Evolutionary conservation across 257 asterid species (phyloP).

Genomic region (Petrea volubilis): DNA sequence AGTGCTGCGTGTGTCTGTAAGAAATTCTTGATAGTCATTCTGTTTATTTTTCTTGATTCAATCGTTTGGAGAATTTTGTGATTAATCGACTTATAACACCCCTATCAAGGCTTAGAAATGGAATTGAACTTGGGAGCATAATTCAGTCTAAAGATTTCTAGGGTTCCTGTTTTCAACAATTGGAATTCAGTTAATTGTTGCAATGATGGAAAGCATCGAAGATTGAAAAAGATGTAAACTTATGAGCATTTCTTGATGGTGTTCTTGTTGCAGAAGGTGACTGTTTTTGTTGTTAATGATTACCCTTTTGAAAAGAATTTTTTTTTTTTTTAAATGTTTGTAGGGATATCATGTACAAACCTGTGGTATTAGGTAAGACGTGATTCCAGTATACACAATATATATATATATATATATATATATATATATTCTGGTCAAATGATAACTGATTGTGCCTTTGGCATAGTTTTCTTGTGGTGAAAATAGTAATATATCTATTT

Average conservation of each 20-base stretch:
- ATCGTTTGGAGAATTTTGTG: not conserved
- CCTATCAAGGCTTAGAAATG: not conserved
- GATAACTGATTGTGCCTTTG: not conserved
- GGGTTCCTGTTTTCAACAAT: not conserved
- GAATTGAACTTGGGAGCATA: not conserved
- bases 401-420: not conserved
- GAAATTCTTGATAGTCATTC: constrained; percentile 1
- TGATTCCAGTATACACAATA: not conserved
- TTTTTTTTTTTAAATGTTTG: constrained; percentile 19
- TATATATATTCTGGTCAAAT: not conserved
- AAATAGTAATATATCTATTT: not conserved
- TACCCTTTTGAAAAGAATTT: not conserved
- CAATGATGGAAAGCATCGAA: not conserved
- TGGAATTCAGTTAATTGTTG: not conserved
- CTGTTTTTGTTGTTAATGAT: not conserved
- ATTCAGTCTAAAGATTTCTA: not conserved
- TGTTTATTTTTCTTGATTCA: not conserved
- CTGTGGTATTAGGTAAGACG: constrained; percentile 61
- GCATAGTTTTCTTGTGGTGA: not conserved
- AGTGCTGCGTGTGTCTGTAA: constrained; percentile 72
- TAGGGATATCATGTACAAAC: constrained; percentile 75
- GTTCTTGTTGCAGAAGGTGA: not conserved
- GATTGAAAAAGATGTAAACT: not conserved
- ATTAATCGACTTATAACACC: not conserved
- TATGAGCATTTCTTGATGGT: not conserved